phyloP scores from a whole-genome alignment of 1,284 basidiomycete genomes.

The Sparassis latifolia region DNA sequence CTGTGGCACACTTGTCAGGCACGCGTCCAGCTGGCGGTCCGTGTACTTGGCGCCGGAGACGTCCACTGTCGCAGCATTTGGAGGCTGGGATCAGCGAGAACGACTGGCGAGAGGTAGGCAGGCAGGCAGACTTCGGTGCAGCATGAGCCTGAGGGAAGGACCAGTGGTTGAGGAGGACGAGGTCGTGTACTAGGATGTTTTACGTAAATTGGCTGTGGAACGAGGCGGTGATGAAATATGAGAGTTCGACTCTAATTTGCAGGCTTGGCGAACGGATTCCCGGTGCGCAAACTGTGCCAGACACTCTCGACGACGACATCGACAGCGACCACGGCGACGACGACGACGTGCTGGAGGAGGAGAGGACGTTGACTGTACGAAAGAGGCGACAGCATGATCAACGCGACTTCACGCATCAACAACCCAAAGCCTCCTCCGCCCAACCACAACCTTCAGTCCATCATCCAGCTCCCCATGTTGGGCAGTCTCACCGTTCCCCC shows the following conservation, averaged over 20 bases:
- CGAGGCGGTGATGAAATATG: conserved; percentile 15
- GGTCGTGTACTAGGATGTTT: conserved; percentile 2
- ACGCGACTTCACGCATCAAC: conserved; percentile 21
- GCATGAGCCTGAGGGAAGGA: too few relatives aligned
- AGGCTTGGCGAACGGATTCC: conserved; percentile 1
- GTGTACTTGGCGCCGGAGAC: too few relatives aligned
- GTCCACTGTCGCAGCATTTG: too few relatives aligned
- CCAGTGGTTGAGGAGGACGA: conserved; percentile 1
- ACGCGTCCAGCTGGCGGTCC: too few relatives aligned
- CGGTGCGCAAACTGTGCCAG: background rate
- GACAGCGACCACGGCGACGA: conserved; percentile 2
- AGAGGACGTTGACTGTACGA: conserved; percentile 18
- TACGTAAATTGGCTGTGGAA: conserved; percentile 18
- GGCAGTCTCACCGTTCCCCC: conserved; percentile 54
- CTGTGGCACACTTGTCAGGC: too few relatives aligned
- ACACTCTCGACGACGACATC: background rate
- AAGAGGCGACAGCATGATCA: conserved; percentile 22
- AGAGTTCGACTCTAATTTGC: background rate
- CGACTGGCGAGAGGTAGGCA: too few relatives aligned
- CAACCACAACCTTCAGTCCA: conserved; percentile 24
- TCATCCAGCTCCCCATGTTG: conserved; percentile 59
- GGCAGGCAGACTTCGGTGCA: too few relatives aligned
- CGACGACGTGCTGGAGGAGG: conserved; percentile 1
- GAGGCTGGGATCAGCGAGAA: too few relatives aligned
- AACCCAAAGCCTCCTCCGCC: conserved; percentile 22